These are phyloP conservation scores for Aspergillus sp. DNA, from an alignment of 2,329 filamentous ascomycete species.

Conservation along the genomic window DNA sequence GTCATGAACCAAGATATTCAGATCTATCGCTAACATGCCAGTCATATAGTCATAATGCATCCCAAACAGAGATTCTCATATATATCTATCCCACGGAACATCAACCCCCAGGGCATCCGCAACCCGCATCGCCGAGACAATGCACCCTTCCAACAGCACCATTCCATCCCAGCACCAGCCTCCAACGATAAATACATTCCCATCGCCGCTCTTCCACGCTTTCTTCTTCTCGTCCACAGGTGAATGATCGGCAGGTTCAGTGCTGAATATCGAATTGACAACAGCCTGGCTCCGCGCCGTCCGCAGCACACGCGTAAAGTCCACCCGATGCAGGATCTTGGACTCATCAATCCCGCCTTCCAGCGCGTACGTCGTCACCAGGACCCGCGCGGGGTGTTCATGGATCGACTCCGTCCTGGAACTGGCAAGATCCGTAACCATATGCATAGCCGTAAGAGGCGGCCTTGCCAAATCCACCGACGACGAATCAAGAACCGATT, in stretches of 20 bases:
- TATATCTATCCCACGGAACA: neutral
- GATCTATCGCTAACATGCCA: neutral
- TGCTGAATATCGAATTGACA: neutral
- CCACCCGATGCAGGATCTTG: slow-evolving; percentile 46
- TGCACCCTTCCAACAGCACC: slow-evolving; percentile 10
- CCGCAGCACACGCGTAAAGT: slow-evolving; percentile 55
- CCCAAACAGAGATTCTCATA: neutral
- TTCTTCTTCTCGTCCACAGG: neutral
- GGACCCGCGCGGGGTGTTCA: slow-evolving; percentile 50
- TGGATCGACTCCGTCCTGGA: slow-evolving; percentile 55
- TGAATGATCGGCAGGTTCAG: neutral
- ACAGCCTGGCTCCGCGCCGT: slow-evolving; percentile 47
- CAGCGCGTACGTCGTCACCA: slow-evolving; percentile 56
- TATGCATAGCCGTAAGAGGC: slow-evolving; percentile 10
- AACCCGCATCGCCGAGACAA: slow-evolving; percentile 11
- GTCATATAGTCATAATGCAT: neutral
- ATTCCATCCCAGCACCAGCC: slow-evolving; percentile 14
- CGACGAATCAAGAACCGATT: neutral
- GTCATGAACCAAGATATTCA: too few relatives aligned
- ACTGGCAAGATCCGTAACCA: slow-evolving; percentile 24
- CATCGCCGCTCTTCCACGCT: slow-evolving; percentile 7
- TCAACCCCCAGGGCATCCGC: slow-evolving; percentile 4
- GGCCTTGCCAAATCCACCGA: neutral
- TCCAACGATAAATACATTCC: slow-evolving; percentile 2
- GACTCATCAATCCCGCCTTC: slow-evolving; percentile 36